Conservation (phyloP, 768 basidiomycete genomes). For the Lactarius hatsudake region DNA sequence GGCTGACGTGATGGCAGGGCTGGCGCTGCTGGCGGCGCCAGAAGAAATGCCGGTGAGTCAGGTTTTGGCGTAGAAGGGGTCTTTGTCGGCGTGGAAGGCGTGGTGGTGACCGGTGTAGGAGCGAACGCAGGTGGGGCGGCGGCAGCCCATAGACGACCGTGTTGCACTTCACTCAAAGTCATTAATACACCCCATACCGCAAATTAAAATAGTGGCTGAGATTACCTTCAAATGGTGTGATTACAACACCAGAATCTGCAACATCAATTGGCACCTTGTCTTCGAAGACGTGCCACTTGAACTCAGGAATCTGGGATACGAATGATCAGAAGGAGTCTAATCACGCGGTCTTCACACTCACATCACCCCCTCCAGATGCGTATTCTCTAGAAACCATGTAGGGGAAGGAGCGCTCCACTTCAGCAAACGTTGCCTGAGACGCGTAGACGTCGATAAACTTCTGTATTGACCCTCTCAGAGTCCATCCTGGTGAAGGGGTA, state of each 20-base stretch:
- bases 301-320: slow-evolving; percentile 64
- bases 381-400: slow-evolving; percentile 75
- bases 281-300: slow-evolving; percentile 79
- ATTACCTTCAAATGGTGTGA: slow-evolving; percentile 66
- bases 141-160: slow-evolving; percentile 61
- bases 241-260: slow-evolving; percentile 54
- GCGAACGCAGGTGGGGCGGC: slow-evolving; percentile 39
- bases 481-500: slow-evolving; percentile 57
- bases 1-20: slow-evolving; percentile 13
- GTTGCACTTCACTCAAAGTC: slow-evolving; percentile 47
- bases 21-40: neutral
- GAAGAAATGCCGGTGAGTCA: slow-evolving; percentile 9
- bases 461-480: slow-evolving; percentile 62
- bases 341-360: slow-evolving; percentile 36
- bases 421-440: slow-evolving; percentile 59
- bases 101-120: slow-evolving; percentile 41
- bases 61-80: slow-evolving; percentile 28
- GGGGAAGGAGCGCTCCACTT: slow-evolving; percentile 71
- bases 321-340: slow-evolving; percentile 4
- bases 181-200: slow-evolving; percentile 1
- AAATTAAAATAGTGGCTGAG: slow-evolving; percentile 24
- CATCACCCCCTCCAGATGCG: slow-evolving; percentile 79
- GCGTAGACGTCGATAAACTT: slow-evolving; percentile 71
- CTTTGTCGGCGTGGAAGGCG: slow-evolving; percentile 34
- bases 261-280: slow-evolving; percentile 68